Evolutionary conservation across 257 asterid genomes (phyloP), one percentile per base, ranked within the genome.

Genomic region (Knoxia roxburghii): DNA sequence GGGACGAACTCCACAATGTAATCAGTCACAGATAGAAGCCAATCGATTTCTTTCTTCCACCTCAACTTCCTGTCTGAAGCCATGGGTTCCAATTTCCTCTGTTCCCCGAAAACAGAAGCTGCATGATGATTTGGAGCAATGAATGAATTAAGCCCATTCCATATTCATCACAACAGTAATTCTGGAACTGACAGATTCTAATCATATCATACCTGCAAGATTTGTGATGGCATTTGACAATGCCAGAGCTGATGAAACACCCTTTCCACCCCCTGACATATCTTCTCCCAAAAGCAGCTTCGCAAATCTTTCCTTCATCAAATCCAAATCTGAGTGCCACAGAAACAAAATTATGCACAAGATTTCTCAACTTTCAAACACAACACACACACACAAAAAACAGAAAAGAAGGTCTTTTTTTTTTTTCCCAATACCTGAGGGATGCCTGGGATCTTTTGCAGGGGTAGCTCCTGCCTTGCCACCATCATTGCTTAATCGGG

Each of bases 221-320:
- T 91, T 91, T 24, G 98, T 91, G 24, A 89, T 82, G 80, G 98
- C 91, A 27, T 91, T 91, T 17, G 98, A 91, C 51, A 89, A 73
- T 56, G 98, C 98, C 59, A 91, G 66, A 60, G 98, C 98, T 20
- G 97, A 88, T 57, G 97, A 82, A 77, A 90, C 97, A 26, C 97
- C 97, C 79, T 88, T 88, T 49, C 96, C 97, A 14, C 96, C 90
- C 39, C 97, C 97, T 0, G 97, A 91, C 96, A 89, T 91, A 72
- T 91, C 98, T 69, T 89, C 98, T 54, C 98, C 98, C 52, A 90
- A 64, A 12, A 90, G 95, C 49, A 91, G 86, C 80, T 91, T 91
- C 1, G 94, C 77, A 61, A 81, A 89, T 74, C 75, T 86, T 78
- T 89, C 95, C 81, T 84, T 91, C 91, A 91, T 87, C 80, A 74